phyloP scores from a whole-genome alignment of 2,329 filamentous ascomycete species.

The Fusarium anguioides region DNA sequence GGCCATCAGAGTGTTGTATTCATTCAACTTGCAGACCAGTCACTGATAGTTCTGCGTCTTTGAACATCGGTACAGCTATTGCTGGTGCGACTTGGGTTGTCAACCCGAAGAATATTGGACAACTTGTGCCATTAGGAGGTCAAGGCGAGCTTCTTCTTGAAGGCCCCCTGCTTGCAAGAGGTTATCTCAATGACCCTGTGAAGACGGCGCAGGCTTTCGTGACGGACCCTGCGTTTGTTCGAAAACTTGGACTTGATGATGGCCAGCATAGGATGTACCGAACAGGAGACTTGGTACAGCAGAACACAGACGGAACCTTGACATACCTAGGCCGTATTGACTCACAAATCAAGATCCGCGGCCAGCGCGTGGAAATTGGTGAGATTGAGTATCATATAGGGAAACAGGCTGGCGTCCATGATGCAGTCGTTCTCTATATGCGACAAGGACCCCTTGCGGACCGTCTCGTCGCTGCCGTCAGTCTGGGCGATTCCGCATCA shows the following conservation, averaged over 20 bases:
- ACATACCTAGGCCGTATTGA: neutral
- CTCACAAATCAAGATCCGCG: conserved; percentile 5
- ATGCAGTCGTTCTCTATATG: conserved; percentile 3
- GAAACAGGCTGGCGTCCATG: neutral
- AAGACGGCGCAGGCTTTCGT: neutral
- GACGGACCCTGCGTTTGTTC: neutral
- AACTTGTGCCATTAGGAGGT: neutral
- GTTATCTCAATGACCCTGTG: neutral
- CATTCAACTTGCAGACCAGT: conserved; percentile 2
- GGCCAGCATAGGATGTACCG: neutral
- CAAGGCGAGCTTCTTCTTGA: conserved; percentile 5
- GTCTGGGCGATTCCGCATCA: neutral
- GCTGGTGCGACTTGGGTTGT: neutral
- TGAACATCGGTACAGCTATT: neutral
- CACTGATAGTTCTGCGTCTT: neutral
- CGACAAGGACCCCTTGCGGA: neutral
- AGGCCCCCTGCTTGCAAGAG: conserved; percentile 2
- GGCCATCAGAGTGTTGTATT: conserved; percentile 2
- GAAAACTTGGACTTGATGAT: neutral
- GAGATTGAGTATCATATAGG: conserved; percentile 7
- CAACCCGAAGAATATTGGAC: neutral
- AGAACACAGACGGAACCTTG: neutral
- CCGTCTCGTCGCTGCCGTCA: neutral
- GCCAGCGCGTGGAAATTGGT: conserved; percentile 1
- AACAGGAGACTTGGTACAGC: conserved; percentile 1